Conservation (phyloP, 768 basidiomycete species). For the Pleurotus salmoneostramineus region DNA sequence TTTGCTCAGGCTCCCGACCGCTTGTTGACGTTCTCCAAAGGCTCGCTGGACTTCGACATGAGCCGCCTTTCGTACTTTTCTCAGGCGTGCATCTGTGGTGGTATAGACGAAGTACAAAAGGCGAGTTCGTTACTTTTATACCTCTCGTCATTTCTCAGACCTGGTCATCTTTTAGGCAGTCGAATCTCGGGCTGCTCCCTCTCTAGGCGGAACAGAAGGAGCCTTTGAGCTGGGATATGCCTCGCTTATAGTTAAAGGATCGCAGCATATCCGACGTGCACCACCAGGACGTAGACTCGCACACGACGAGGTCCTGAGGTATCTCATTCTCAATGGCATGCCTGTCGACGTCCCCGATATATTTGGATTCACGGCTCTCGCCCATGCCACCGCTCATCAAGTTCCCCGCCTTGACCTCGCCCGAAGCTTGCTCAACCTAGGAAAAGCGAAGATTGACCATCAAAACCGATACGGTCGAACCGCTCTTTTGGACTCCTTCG, state of each 20-base stretch:
- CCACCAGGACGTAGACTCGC: conserved; percentile 17
- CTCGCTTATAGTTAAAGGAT: no score
- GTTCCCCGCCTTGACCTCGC: conserved; percentile 25
- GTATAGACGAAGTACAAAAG: conserved; percentile 14
- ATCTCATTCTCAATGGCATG: conserved; percentile 36
- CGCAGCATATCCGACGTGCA: conserved; percentile 18
- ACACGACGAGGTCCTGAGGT: conserved; percentile 31
- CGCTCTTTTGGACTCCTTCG: conserved; percentile 30
- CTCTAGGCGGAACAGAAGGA: conserved; percentile 35
- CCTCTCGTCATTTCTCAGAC: neutral
- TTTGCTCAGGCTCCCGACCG: no score
- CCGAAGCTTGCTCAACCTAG: conserved; percentile 27
- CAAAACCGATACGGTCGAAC: conserved; percentile 47
- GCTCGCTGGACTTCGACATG: conserved; percentile 14
- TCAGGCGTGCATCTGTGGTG: conserved; percentile 22
- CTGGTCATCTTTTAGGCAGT: conserved; percentile 17
- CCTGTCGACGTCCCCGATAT: conserved; percentile 40
- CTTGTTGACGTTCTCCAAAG: neutral
- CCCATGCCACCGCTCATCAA: conserved; percentile 34
- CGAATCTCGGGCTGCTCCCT: conserved; percentile 27
- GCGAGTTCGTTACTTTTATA: conserved; percentile 12
- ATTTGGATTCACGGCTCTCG: conserved; percentile 44
- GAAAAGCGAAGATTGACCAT: conserved; percentile 39
- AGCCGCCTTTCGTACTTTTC: conserved; percentile 23
- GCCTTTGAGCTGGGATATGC: conserved; percentile 37